A percentile compares a stretch with the other conserved stretches of the same genome.
Evolutionary conservation across 2,329 filamentous ascomycete genomes (phyloP).

Genomic region (Scedosporium minutisporum): DNA sequence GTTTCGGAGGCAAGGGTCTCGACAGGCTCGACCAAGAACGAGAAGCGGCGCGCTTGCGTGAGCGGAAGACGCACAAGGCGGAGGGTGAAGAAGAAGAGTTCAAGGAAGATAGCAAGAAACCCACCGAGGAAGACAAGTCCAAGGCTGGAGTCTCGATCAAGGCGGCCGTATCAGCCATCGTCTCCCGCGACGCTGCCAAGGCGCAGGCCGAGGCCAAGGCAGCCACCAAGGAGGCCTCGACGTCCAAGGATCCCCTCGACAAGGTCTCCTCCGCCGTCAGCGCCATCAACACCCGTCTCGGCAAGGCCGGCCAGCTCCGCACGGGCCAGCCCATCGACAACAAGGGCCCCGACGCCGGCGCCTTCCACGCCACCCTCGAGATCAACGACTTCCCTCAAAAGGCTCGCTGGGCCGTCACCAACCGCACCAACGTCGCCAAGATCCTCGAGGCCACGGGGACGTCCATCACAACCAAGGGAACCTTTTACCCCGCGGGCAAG

Average conservation of each 20-base stretch:
- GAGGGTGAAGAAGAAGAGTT: slow-evolving; percentile 77
- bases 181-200: slow-evolving; percentile 41
- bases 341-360: slow-evolving; percentile 92
- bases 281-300: slow-evolving; percentile 82
- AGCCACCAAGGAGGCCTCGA: slow-evolving; percentile 18
- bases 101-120: slow-evolving; percentile 69
- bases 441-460: slow-evolving; percentile 91
- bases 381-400: slow-evolving; percentile 99
- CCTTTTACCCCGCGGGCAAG: slow-evolving; percentile 75
- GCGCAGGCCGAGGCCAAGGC: slow-evolving; percentile 23
- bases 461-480: slow-evolving; percentile 95
- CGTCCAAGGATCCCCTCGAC: slow-evolving; percentile 61
- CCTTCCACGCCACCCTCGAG: slow-evolving; percentile 92
- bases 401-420: slow-evolving; percentile 96
- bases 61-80: slow-evolving; percentile 82
- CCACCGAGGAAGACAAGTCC: slow-evolving; percentile 57
- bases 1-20: slow-evolving; percentile 90
- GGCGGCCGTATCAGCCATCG: slow-evolving; percentile 48
- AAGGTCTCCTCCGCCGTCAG: slow-evolving; percentile 85
- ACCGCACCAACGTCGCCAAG: slow-evolving; percentile 96
- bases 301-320: slow-evolving; percentile 79
- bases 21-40: slow-evolving; percentile 87
- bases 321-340: slow-evolving; percentile 95
- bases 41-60: slow-evolving; percentile 74
- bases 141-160: slow-evolving; percentile 60